phyloP scores from a whole-genome alignment of 306 rosid genomes.

The Ormosia emarginata region DNA sequence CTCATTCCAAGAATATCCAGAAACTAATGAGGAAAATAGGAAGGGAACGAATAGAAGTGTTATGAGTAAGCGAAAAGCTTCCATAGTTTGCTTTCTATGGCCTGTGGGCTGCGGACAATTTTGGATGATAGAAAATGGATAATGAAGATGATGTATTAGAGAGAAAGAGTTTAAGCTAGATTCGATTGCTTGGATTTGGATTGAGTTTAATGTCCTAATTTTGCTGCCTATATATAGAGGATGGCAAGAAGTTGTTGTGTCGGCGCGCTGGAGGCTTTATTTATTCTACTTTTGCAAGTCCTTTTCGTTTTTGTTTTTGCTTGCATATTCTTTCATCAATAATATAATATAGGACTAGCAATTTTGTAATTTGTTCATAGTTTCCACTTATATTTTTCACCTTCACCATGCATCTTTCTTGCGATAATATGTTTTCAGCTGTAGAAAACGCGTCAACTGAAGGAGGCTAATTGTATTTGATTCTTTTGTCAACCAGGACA shows the following conservation, averaged over 20 bases:
- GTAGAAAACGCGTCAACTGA: not conserved
- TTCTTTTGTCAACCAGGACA: not conserved
- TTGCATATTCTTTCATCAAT: not conserved
- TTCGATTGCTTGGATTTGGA: not conserved
- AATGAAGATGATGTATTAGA: not conserved
- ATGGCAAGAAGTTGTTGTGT: not conserved
- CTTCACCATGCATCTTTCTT: not conserved
- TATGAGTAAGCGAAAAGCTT: not conserved
- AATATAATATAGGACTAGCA: not conserved
- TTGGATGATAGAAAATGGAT: not conserved
- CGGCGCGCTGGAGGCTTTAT: not conserved
- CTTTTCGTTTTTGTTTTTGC: not conserved
- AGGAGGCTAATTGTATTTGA: not conserved
- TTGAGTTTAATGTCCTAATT: not conserved
- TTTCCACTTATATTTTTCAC: not conserved
- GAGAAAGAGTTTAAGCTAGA: not conserved
- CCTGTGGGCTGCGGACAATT: not conserved
- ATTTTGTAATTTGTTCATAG: not conserved
- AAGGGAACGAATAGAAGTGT: not conserved
- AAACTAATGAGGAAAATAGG: not conserved
- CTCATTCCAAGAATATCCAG: conserved; percentile 24
- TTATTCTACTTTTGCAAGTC: not conserved
- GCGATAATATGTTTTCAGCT: not conserved
- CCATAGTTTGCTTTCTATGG: not conserved
- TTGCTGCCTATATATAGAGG: conserved; percentile 2